phyloP scores from a whole-genome alignment of 192 early-diverging fungal species.

The Linnemannia hyalina region DNA sequence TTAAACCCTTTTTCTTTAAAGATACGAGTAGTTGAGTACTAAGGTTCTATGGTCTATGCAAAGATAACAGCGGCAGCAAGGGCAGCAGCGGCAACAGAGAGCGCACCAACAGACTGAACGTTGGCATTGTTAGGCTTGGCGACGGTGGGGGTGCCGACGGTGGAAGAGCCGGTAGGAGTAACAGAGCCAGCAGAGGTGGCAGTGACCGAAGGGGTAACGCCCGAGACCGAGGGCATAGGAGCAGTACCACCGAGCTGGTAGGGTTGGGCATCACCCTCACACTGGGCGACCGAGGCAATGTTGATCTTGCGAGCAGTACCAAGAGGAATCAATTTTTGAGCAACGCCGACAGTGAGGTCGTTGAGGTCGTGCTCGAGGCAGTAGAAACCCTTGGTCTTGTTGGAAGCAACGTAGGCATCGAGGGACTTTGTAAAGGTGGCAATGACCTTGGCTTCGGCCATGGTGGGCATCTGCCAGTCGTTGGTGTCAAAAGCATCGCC shows the following conservation, averaged over 20 bases:
- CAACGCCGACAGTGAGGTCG: conserved; percentile 18
- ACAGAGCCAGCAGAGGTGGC: neutral
- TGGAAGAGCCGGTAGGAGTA: neutral
- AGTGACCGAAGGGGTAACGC: conserved; percentile 1
- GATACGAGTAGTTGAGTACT: no score
- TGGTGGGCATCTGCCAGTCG: conserved; percentile 59
- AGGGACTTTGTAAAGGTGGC: conserved; percentile 20
- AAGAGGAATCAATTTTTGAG: conserved; percentile 37
- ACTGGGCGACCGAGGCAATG: conserved; percentile 25
- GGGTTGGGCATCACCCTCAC: conserved; percentile 20
- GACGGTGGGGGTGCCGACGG: neutral
- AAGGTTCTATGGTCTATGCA: conserved; percentile 17
- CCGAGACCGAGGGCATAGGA: conserved; percentile 19
- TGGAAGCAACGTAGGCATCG: conserved; percentile 27
- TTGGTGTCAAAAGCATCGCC: conserved; percentile 58
- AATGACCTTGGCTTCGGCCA: conserved; percentile 8
- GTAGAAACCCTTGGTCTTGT: conserved; percentile 51
- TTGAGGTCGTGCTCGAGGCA: conserved; percentile 44
- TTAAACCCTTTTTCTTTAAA: no score
- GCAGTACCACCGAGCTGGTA: conserved; percentile 33
- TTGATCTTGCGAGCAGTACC: conserved; percentile 33
- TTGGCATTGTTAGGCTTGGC: conserved; percentile 22
- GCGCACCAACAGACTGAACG: neutral
- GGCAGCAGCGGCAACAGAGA: conserved; percentile 13
- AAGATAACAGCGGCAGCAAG: conserved; percentile 9